These are phyloP conservation scores for Beauveria rudraprayagi DNA, from an alignment of 2,329 filamentous ascomycete species.

Conservation along the genomic window DNA sequence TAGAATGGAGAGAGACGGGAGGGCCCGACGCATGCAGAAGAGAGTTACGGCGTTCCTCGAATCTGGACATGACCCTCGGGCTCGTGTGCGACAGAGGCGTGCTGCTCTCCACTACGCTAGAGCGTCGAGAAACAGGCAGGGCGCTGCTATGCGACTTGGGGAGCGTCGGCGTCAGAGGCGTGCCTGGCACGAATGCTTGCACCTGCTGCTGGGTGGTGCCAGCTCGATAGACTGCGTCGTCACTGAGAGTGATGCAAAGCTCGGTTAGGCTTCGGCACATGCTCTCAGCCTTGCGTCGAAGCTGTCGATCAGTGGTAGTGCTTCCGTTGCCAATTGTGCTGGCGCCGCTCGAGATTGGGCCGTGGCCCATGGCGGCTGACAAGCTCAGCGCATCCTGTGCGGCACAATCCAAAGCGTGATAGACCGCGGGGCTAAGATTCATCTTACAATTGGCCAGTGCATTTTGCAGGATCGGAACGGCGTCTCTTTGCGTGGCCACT, in stretches of 20 bases:
- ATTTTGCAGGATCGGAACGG: conserved; percentile 71
- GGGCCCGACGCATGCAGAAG: conserved; percentile 37
- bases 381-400: conserved; percentile 74
- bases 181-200: conserved; percentile 7
- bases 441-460: conserved; percentile 72
- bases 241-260: conserved; percentile 75
- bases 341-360: conserved; percentile 58
- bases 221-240: conserved; percentile 37
- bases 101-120: conserved; percentile 34
- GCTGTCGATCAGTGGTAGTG: conserved; percentile 67
- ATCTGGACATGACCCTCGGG: conserved; percentile 40
- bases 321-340: conserved; percentile 50
- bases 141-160: conserved; percentile 31
- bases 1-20: conserved; percentile 35
- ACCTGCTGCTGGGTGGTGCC: not conserved
- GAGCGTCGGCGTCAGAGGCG: conserved; percentile 37
- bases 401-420: conserved; percentile 69
- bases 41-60: conserved; percentile 45
- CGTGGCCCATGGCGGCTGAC: conserved; percentile 68
- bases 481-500: conserved; percentile 41
- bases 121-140: conserved; percentile 30
- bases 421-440: conserved; percentile 63
- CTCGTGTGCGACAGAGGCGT: conserved; percentile 32
- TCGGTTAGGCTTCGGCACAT: conserved; percentile 91
- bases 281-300: conserved; percentile 84